Conservation (phyloP, 1,284 basidiomycete genomes). For the Trichosporon coremiiforme region DNA sequence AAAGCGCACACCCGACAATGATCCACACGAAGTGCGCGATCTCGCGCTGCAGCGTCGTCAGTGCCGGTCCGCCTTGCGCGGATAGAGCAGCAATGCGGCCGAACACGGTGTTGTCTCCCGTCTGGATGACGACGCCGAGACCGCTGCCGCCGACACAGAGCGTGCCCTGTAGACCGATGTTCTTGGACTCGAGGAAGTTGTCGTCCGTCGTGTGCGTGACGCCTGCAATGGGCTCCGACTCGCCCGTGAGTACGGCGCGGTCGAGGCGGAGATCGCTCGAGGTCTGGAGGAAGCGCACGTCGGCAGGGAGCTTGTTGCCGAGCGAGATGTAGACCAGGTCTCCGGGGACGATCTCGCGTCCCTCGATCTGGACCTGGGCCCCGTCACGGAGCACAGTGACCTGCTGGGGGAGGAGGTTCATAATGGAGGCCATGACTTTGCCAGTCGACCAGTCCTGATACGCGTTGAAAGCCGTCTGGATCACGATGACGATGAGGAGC, state of each 20-base stretch:
- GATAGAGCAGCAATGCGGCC: conserved; percentile 67
- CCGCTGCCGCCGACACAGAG: conserved; percentile 65
- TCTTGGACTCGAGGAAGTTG: conserved; percentile 66
- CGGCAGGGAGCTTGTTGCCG: conserved; percentile 59
- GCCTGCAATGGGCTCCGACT: conserved; percentile 63
- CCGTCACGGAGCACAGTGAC: conserved; percentile 56
- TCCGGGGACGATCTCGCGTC: conserved; percentile 54
- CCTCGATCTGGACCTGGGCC: conserved; percentile 39
- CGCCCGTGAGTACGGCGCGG: conserved; percentile 66
- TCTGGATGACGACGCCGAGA: conserved; percentile 62
- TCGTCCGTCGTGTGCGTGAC: conserved; percentile 61
- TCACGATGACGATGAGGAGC: conserved; percentile 57
- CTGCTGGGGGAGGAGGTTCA: conserved; percentile 57
- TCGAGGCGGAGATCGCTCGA: conserved; percentile 65
- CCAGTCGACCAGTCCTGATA: conserved; percentile 54
- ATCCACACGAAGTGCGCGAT: conserved; percentile 58
- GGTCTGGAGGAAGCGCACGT: conserved; percentile 61
- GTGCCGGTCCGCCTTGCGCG: conserved; percentile 57
- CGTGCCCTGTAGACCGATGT: conserved; percentile 68
- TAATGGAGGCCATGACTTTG: conserved; percentile 58
- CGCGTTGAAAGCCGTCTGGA: conserved; percentile 57
- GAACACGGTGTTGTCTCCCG: conserved; percentile 64
- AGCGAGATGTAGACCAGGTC: conserved; percentile 54
- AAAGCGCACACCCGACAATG: conserved; percentile 60
- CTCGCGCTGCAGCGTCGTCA: conserved; percentile 56